Percentiles rank a stretch among this genome's conserved stretches.
Conservation (phyloP, 2,329 filamentous ascomycete genomes). For the Atkinsonella hypoxylon region DNA sequence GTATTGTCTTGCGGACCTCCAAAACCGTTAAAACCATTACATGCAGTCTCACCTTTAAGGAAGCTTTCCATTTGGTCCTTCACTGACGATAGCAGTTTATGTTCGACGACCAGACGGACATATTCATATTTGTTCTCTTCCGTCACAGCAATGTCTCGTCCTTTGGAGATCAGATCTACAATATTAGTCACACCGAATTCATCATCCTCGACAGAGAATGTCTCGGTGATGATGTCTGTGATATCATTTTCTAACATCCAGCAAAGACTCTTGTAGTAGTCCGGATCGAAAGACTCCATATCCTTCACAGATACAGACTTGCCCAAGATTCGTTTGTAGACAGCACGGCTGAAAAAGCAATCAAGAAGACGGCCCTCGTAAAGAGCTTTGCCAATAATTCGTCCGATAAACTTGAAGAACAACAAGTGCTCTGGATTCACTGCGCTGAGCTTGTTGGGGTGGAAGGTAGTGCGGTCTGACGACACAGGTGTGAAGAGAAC, state of each 20-base stretch:
- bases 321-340: conserved; percentile 95
- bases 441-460: conserved; percentile 86
- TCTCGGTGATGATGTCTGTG: conserved; percentile 92
- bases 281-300: conserved; percentile 96
- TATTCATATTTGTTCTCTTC: conserved; percentile 99
- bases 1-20: not conserved
- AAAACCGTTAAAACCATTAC: not conserved
- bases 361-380: conserved; percentile 94
- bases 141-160: conserved; percentile 84
- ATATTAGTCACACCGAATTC: conserved; percentile 83
- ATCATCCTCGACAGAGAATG: conserved; percentile 87
- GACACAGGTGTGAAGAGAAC: conserved; percentile 93
- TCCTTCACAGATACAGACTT: conserved; percentile 96
- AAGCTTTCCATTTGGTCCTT: conserved; percentile 92
- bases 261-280: conserved; percentile 96
- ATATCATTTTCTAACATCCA: conserved; percentile 99
- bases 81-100: conserved; percentile 83
- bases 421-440: conserved; percentile 92
- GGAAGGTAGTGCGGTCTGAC: conserved; percentile 95
- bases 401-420: conserved; percentile 99
- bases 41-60: conserved; percentile 53
- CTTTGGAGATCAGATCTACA: conserved; percentile 77
- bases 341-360: conserved; percentile 96
- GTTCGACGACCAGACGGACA: conserved; percentile 85
- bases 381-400: conserved; percentile 94